Evolutionary conservation across 768 basidiomycete species (phyloP).

Genomic region (Grammothele lineata): DNA sequence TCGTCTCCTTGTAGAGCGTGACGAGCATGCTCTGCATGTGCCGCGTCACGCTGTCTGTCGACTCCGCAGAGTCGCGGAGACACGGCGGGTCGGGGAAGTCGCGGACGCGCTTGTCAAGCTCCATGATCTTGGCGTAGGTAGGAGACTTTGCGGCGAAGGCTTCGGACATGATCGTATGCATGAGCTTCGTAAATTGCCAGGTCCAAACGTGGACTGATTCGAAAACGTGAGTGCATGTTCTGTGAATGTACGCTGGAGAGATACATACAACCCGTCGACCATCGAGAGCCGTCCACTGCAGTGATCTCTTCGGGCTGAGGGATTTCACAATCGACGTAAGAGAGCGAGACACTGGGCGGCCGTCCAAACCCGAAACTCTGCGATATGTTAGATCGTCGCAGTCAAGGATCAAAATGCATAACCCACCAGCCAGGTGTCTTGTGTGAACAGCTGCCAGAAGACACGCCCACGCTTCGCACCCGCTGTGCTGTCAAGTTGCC

Average conservation of each 20-base stretch:
- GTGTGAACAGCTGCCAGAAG: constrained; percentile 64
- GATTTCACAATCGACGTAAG: constrained; percentile 53
- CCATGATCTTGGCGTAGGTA: constrained; percentile 41
- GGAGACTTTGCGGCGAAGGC: constrained; percentile 41
- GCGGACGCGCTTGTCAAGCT: constrained; percentile 48
- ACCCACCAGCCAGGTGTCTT: constrained; percentile 58
- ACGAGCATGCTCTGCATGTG: constrained; percentile 20
- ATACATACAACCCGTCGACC: constrained; percentile 40
- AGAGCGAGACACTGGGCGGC: constrained; percentile 48
- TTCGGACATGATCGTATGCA: constrained; percentile 46
- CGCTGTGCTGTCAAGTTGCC: constrained; percentile 50
- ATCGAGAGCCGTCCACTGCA: constrained; percentile 26
- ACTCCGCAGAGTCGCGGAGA: constrained; percentile 30
- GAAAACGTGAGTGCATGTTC: neutral
- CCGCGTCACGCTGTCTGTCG: constrained; percentile 1
- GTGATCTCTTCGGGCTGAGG: constrained; percentile 36
- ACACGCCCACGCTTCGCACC: constrained; percentile 48
- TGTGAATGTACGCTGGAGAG: too few relatives aligned
- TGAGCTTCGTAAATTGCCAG: constrained; percentile 49
- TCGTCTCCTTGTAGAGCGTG: constrained; percentile 30
- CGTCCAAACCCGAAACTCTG: constrained; percentile 63
- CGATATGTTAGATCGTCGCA: neutral
- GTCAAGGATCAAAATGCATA: neutral
- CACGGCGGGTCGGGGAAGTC: constrained; percentile 42
- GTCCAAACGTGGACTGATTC: constrained; percentile 51